Conservation (phyloP, 371 early-diverging fungal species). For the Rhizopus stolonifer region DNA sequence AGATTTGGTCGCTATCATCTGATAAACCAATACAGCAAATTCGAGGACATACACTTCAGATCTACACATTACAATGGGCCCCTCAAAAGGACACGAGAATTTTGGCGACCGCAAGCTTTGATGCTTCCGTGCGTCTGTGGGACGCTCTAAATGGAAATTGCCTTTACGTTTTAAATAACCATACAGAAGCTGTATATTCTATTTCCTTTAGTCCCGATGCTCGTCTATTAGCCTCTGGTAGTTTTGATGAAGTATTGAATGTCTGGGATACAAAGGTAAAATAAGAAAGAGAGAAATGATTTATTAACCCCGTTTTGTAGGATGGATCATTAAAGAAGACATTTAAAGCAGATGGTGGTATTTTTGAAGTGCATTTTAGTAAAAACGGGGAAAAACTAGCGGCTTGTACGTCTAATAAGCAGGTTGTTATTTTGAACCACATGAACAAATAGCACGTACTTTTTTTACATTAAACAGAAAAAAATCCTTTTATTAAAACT, state of each 20-base stretch:
- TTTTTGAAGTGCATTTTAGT: slow-evolving; percentile 79
- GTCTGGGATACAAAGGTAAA: slow-evolving; percentile 80
- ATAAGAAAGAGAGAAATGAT: neutral
- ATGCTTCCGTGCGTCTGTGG: slow-evolving; percentile 89
- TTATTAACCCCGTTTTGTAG: slow-evolving; percentile 17
- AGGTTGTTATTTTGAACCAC: slow-evolving; percentile 28
- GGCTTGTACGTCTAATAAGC: slow-evolving; percentile 56
- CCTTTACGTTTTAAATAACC: slow-evolving; percentile 72
- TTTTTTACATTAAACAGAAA: no score
- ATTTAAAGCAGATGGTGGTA: slow-evolving; percentile 68
- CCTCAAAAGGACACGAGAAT: slow-evolving; percentile 34
- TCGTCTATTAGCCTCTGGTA: slow-evolving; percentile 79
- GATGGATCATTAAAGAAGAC: slow-evolving; percentile 68
- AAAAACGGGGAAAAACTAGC: slow-evolving; percentile 57
- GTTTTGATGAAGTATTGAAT: slow-evolving; percentile 80
- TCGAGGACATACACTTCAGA: slow-evolving; percentile 72
- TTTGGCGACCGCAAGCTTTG: slow-evolving; percentile 86
- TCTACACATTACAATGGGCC: slow-evolving; percentile 79
- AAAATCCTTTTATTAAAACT: neutral
- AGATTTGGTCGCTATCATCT: slow-evolving; percentile 50
- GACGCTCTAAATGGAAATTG: slow-evolving; percentile 73
- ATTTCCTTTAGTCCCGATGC: slow-evolving; percentile 89
- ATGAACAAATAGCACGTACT: slow-evolving; percentile 9
- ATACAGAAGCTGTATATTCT: slow-evolving; percentile 81
- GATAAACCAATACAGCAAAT: slow-evolving; percentile 59